Evolutionary conservation across 169 alveolate genomes (phyloP).

Genomic region (Perkinsus olseni): DNA sequence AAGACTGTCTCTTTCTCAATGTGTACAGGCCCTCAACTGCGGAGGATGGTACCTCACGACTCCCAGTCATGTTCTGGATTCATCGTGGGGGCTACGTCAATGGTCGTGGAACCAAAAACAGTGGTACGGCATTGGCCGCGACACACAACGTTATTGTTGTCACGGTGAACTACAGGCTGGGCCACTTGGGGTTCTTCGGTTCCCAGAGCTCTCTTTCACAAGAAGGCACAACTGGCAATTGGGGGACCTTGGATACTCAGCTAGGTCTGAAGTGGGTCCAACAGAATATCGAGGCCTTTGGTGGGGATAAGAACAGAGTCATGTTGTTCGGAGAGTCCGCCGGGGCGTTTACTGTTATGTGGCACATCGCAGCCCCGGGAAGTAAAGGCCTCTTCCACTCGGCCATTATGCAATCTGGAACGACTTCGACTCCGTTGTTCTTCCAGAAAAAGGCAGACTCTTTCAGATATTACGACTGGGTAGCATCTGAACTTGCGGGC

Average conservation of each 20-base stretch:
- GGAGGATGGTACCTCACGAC: neutral
- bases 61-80: neutral
- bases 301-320: neutral
- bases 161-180: neutral
- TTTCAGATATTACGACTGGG: neutral
- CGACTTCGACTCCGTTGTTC: neutral
- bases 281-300: neutral
- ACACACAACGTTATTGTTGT: neutral
- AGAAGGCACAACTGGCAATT: neutral
- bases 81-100: neutral
- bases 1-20: neutral
- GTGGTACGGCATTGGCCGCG: neutral
- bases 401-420: neutral
- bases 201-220: neutral
- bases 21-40: neutral
- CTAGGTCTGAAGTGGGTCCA: neutral
- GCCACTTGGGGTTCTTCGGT: neutral
- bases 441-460: neutral
- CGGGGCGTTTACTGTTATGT: neutral
- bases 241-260: neutral
- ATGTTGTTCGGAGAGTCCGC: neutral
- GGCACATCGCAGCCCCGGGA: neutral
- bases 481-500: neutral
- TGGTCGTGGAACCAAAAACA: neutral
- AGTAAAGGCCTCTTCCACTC: neutral